Evolutionary conservation across 352 stramenopile species (phyloP).

Genomic region (Pythium phragmitis): DNA sequence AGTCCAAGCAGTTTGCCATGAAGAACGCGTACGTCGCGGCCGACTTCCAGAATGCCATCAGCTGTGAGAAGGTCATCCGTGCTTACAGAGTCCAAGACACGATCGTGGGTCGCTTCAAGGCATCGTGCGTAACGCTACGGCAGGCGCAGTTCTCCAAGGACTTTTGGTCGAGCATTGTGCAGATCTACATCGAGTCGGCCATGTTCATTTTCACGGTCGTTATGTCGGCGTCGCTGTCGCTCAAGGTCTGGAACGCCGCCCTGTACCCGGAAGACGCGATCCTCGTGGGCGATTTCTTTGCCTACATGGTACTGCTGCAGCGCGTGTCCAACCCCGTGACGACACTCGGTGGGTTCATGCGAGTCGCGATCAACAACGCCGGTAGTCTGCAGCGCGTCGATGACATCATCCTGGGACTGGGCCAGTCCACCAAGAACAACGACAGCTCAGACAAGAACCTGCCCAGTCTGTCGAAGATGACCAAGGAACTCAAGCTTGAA

Average conservation of each 20-base stretch:
- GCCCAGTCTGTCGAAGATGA: constrained; percentile 78
- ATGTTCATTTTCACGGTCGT: constrained; percentile 91
- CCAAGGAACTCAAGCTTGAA: constrained; percentile 70
- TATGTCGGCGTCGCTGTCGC: constrained; percentile 79
- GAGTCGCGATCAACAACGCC: constrained; percentile 84
- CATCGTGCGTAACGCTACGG: constrained; percentile 54
- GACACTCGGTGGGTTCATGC: constrained; percentile 86
- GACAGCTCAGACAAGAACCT: constrained; percentile 56
- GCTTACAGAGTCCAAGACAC: constrained; percentile 82
- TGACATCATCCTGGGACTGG: constrained; percentile 77
- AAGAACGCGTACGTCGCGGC: constrained; percentile 87
- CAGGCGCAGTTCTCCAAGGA: constrained; percentile 89
- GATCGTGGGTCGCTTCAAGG: constrained; percentile 68
- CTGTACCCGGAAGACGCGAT: constrained; percentile 39
- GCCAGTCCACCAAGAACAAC: constrained; percentile 25
- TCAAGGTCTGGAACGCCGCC: constrained; percentile 72
- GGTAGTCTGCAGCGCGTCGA: constrained; percentile 85
- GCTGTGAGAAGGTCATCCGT: constrained; percentile 85
- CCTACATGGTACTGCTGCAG: constrained; percentile 72
- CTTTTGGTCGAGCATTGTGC: constrained; percentile 88
- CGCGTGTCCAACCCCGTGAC: constrained; percentile 84
- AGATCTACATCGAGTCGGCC: constrained; percentile 89
- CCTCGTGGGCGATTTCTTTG: constrained; percentile 79
- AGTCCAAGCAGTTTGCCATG: constrained; percentile 83
- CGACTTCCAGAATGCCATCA: constrained; percentile 85